Base-by-base conservation (phyloP, 805 yeast genomes). In the Diddensiella transvaalensis region DNA sequence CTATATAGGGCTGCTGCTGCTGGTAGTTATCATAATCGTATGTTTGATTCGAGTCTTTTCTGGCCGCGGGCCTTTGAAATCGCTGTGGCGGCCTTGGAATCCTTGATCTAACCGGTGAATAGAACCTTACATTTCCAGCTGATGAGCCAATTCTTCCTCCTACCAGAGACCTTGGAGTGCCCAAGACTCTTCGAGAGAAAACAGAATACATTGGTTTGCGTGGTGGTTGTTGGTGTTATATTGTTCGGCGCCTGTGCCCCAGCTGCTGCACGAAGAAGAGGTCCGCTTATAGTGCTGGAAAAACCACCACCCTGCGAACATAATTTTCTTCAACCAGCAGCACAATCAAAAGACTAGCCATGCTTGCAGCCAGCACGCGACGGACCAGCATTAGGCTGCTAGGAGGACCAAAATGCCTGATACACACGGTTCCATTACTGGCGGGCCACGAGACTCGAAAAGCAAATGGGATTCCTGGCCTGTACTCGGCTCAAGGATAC, bases 361-460 rank as follows among this genome's bases (percentile, higher is more conserved):
- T n/a, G n/a, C n/a, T n/a, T n/a, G n/a, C n/a, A n/a, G n/a, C n/a
- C n/a, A n/a, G n/a, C n/a, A n/a, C 15, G 37, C 43, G 18, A 40
- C 22, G 17, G 5, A 22, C 36, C 4, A 13, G 22, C 4, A 4
- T 18, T 22, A 30, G 30, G 15, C n/a, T 40, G 17, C n/a, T n/a
- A n/a, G 42, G 26, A 4, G 24, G 36, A 17, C 18, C 32, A 21
- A 23, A 42, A 35, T 18, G 35, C 19, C 46, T 59, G 29, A 60
- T 86, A 19, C 95, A 86, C 64, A 70, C 78, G 1, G 85, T 82
- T 3, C 95, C 96, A 3, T 65, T 57, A 30, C 69, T 87, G 35
- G 63, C 70, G 3, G 61, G 70, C 42, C 71, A 72, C 48, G 69
- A 63, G 5, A 49, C 55, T 22, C 80, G 67, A 61, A 43, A 67